phyloP scores from a whole-genome alignment of 495 filamentous ascomycete species.

The Margaritispora aquatica region DNA sequence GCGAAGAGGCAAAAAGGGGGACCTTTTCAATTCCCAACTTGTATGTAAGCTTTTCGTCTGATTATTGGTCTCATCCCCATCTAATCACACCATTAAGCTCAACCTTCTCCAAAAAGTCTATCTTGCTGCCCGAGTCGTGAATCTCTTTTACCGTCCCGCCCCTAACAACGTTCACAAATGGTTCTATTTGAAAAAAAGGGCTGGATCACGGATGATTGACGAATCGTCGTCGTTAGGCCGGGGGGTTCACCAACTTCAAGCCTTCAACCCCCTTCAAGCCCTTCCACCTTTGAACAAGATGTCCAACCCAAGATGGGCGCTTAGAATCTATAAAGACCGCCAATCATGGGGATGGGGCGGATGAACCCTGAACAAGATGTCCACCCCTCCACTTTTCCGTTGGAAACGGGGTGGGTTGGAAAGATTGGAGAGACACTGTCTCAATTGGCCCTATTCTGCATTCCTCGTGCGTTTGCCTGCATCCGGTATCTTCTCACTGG shows the following conservation, averaged over 20 bases:
- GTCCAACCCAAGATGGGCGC: conserved; percentile 11
- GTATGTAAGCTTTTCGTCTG: neutral
- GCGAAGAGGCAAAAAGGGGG: neutral
- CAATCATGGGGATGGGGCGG: neutral
- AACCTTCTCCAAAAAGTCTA: no score
- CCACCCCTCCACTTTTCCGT: no score
- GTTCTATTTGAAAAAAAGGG: neutral
- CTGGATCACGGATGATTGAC: conserved; percentile 4
- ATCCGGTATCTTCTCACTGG: conserved; percentile 7
- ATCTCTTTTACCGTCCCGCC: neutral
- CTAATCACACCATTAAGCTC: no score
- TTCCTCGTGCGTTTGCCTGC: conserved; percentile 2
- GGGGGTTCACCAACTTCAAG: neutral
- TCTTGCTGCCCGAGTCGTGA: neutral
- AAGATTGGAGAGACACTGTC: no score
- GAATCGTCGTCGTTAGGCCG: conserved; percentile 5
- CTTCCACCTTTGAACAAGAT: no score
- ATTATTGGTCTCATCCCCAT: neutral
- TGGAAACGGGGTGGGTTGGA: no score
- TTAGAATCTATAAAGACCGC: conserved; percentile 6
- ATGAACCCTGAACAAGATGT: neutral
- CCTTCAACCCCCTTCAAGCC: no score
- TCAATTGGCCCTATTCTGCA: neutral
- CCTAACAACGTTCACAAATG: no score
- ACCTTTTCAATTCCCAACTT: no score